Conservation (phyloP, 2,329 filamentous ascomycete species). For the Nigrograna mackinnonii region DNA sequence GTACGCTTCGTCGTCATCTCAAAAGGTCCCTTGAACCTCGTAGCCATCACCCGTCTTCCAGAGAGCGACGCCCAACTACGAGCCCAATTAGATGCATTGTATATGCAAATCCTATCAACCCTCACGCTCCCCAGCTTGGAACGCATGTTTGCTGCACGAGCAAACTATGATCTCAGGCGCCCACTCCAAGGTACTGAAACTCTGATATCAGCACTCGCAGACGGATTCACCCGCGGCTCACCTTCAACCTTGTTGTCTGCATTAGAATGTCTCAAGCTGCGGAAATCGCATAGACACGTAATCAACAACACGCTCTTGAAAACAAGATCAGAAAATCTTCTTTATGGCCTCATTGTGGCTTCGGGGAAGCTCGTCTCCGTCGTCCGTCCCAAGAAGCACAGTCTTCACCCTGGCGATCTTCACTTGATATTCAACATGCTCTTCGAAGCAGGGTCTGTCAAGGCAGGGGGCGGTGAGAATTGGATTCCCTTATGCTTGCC, state of each 20-base stretch:
- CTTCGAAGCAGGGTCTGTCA: slow-evolving; percentile 91
- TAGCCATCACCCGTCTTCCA: slow-evolving; percentile 88
- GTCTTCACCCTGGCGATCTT: slow-evolving; percentile 90
- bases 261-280: slow-evolving; percentile 88
- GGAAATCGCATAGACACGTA: slow-evolving; percentile 80
- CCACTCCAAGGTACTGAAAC: slow-evolving; percentile 91
- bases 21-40: slow-evolving; percentile 86
- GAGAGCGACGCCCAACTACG: slow-evolving; percentile 90
- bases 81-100: slow-evolving; percentile 86
- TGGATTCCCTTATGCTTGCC: slow-evolving; percentile 97
- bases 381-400: slow-evolving; percentile 90
- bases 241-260: slow-evolving; percentile 86
- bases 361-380: slow-evolving; percentile 93
- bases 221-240: slow-evolving; percentile 92
- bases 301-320: slow-evolving; percentile 90
- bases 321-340: slow-evolving; percentile 72
- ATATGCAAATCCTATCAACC: slow-evolving; percentile 98
- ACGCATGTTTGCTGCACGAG: slow-evolving; percentile 84
- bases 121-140: slow-evolving; percentile 85
- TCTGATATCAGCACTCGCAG: slow-evolving; percentile 86
- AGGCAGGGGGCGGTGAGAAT: slow-evolving; percentile 90
- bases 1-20: slow-evolving; percentile 85
- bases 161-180: slow-evolving; percentile 89
- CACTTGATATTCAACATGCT: slow-evolving; percentile 99
- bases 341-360: slow-evolving; percentile 93